Evolutionary conservation across 148 eudicot genomes (phyloP).

Genomic region (Rhododendron simsii): DNA sequence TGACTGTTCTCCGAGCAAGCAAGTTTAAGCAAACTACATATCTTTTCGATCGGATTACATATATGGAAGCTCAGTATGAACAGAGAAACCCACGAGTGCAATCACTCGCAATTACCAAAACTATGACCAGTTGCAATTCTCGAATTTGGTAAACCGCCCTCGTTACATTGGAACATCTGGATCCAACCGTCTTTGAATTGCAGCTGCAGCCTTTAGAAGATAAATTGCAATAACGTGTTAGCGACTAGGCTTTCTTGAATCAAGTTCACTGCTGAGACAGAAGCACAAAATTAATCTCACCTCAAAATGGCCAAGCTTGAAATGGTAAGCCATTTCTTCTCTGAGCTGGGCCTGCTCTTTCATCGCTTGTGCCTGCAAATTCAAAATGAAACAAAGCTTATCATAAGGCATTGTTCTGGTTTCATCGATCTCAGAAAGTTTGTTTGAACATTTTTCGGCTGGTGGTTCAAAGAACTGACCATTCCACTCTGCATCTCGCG

Average conservation of each 20-base stretch:
- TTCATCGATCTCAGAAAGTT: neutral
- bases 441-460: neutral
- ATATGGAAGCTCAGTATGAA: neutral
- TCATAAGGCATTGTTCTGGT: neutral
- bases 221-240: neutral
- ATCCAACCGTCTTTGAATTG: constrained; percentile 83
- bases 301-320: constrained; percentile 81
- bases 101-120: neutral
- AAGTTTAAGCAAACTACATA: neutral
- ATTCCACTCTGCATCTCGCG: constrained; percentile 81
- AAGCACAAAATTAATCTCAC: constrained; percentile 27
- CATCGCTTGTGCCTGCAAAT: constrained; percentile 85
- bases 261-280: neutral
- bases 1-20: neutral
- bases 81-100: neutral
- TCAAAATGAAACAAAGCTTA: neutral
- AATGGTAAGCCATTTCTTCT: constrained; percentile 87
- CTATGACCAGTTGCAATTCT: neutral
- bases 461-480: constrained; percentile 33
- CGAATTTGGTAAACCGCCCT: neutral
- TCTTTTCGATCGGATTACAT: neutral
- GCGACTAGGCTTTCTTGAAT: neutral
- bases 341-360: constrained; percentile 83
- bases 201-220: constrained; percentile 72
- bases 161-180: constrained; percentile 72